Base-by-base conservation (phyloP, 768 basidiomycete genomes). In the Psilocybe cubensis region DNA sequence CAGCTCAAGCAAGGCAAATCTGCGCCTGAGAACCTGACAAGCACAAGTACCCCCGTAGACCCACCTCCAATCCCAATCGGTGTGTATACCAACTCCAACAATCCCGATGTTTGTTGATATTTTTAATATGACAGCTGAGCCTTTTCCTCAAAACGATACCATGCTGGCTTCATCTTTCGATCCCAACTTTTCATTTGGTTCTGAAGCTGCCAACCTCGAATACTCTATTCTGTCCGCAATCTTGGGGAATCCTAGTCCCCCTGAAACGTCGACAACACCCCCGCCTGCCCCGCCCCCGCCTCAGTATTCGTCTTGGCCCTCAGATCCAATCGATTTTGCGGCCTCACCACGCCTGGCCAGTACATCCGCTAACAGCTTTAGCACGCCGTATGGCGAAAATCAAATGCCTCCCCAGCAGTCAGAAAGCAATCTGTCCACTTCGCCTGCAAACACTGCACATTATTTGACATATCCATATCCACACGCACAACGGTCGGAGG, bases 171-270 rank as follows among this genome's bases (percentile, higher is more conserved):
- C 81, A 14, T 63, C 83, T 12, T 88, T 89, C 67, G 84, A 89
- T 68, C 77, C 88, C 48, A 77, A 77, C 65, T 82, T 80, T 70
- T 65, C 84, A 11, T 94, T 95, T 72, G 91, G 88, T 49, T 94
- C 92, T 43, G 92, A 95, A 70, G 93, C 92, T 8, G 94, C 94
- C 21, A 95, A 95, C 69, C 79, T 94, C 59, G 96, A 98, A 69
- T 98, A 97, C 73, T 93, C 93, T 46, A 96, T 97, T 63, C 84
- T 98, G 5, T 93, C 92, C 45, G 86, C 90, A 21, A 96, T 98
- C 68, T 82, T 98, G 48, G 94, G 92, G 35, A 91, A 86, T 63
- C 83, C 87, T 29, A 88, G 86, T 68, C 84, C 81, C 6, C 69
- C 80, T 42, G 79, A 81, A 25, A 76, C 79, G 3, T 69, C 69